Evolutionary conservation across 257 asterid genomes (phyloP), one percentile per base, ranked within the genome.

Genomic region (Marsdenia floribunda): DNA sequence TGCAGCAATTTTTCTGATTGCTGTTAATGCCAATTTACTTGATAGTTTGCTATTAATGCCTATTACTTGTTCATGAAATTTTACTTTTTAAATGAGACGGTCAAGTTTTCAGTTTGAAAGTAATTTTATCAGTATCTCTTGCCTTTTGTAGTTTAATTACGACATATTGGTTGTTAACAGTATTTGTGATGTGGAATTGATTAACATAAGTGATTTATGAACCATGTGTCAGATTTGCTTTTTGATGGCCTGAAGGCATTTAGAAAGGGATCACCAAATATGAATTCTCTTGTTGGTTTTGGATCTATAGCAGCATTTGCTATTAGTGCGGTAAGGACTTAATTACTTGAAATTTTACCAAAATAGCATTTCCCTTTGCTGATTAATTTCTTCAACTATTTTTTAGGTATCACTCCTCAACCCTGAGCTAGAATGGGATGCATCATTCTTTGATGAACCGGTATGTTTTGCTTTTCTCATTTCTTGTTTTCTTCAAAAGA

Each of bases 261-360:
- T 73, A 74, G 83, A 73, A 94, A 94, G 86, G 95, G 97, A 63
- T 92, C 96, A 10, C 98, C 98, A 57, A 94, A 94, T 86, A 94
- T 90, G 97, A 94, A 94, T 87, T 94, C 98, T 40, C 98, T 94
- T 63, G 97, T 94, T 68, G 97, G 97, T 78, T 92, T 94, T 83
- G 98, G 98, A 77, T 87, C 97, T n/a, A 77, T 94, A 73, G 98
- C 97, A 82, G 97, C 97, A 77, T 94, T 93, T 88, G 91, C 89
- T 80, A 91, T 94, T 73, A 92, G 98, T 87, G 82, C 89, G 85
- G 98, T 94, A 82, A 86, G 94, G 78, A 77, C 80, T 49, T 73
- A n/a, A 49, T 73, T 64, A 63, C 64, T 55, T 67, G 70, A 42
- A 44, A 55, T 80, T 80, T 44, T 72, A 70, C 73, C 26, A 50